These are phyloP conservation scores for Lichtheimia ramosa DNA, from an alignment of 371 early-diverging fungal genomes.

Conservation along the genomic window DNA sequence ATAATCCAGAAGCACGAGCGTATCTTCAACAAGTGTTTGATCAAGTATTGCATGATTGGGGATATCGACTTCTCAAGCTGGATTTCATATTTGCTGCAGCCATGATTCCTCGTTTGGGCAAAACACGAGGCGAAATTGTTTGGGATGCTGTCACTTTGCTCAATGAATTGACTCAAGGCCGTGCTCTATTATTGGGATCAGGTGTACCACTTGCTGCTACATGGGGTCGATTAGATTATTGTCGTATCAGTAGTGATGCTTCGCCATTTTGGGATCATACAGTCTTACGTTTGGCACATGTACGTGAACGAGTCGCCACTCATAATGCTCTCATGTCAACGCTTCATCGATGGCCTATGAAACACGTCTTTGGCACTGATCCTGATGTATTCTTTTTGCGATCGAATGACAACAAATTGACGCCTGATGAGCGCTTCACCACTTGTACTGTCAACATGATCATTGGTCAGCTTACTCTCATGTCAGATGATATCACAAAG, in stretches of 20 bases:
- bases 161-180: slow-evolving; percentile 30
- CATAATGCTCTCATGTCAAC: slow-evolving; percentile 46
- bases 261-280: slow-evolving; percentile 46
- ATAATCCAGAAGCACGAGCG: slow-evolving; percentile 33
- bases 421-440: slow-evolving; percentile 34
- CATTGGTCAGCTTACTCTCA: slow-evolving; percentile 45
- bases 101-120: slow-evolving; percentile 38
- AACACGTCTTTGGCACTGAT: slow-evolving; percentile 46
- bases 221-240: slow-evolving; percentile 42
- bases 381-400: slow-evolving; percentile 50
- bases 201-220: slow-evolving; percentile 43
- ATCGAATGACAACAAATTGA: slow-evolving; percentile 40
- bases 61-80: slow-evolving; percentile 44
- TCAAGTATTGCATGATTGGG: slow-evolving; percentile 38
- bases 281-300: slow-evolving; percentile 28
- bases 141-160: slow-evolving; percentile 48
- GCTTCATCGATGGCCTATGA: slow-evolving; percentile 44
- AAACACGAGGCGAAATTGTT: slow-evolving; percentile 48
- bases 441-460: slow-evolving; percentile 36
- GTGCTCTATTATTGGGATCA: slow-evolving; percentile 41
- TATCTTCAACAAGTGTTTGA: slow-evolving; percentile 45
- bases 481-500: slow-evolving; percentile 38
- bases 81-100: slow-evolving; percentile 54
- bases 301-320: slow-evolving; percentile 48
- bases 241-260: slow-evolving; percentile 48